Evolutionary conservation across 1,284 basidiomycete genomes (phyloP), one percentile per base, ranked within the genome.

Genomic region (Acaromyces ingoldii): DNA sequence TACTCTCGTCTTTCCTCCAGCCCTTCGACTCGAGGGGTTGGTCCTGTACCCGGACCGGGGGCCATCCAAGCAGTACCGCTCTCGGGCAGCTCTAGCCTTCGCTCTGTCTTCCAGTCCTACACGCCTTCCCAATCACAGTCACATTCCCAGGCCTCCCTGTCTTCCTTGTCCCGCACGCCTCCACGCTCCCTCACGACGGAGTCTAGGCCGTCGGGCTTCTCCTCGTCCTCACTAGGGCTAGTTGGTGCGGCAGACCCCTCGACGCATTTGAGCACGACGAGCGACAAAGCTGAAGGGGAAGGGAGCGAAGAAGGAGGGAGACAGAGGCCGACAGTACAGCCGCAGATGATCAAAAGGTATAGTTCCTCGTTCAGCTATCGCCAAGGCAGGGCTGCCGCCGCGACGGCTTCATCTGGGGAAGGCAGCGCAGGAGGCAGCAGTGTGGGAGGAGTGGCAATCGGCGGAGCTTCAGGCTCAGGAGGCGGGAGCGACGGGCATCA

Each of bases 341-440:
- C 65, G 10, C 65, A 67, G 46, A 65, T 67, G 65, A 67, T 67
- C 54, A 63, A 67, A 30, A 53, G 65, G 2, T 67, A 67, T 46
- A 63, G 60, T 50, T 63, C 60, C 48, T 62, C 60, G 39, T 65
- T 66, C 33, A 52, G 57, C 1, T 67, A 67, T 21, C 60, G 63
- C 7, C 63, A 65, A 43, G 36, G 36, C 29, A 17, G 48, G 30
- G 24, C 37, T 7, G n/a, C 37, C 57, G 51, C 26, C 53, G 55
- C 21, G 55, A 60, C 19, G 29, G 54, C n/a, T 6, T 22, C 31
- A 2, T 52, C 53, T 21, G 43, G 48, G n/a, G 61, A 60, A 28
- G 55, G 57, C 21, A 58, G 56, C 38, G 60, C 55, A 29, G 53
- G 57, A 7, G 58, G 60, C 17, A 57, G 53, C 1, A 60, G n/a